A percentile compares a stretch with the other conserved stretches of the same genome.
phyloP scores from a whole-genome alignment of 495 filamentous ascomycete species.

The Aspergillus kassunensis region DNA sequence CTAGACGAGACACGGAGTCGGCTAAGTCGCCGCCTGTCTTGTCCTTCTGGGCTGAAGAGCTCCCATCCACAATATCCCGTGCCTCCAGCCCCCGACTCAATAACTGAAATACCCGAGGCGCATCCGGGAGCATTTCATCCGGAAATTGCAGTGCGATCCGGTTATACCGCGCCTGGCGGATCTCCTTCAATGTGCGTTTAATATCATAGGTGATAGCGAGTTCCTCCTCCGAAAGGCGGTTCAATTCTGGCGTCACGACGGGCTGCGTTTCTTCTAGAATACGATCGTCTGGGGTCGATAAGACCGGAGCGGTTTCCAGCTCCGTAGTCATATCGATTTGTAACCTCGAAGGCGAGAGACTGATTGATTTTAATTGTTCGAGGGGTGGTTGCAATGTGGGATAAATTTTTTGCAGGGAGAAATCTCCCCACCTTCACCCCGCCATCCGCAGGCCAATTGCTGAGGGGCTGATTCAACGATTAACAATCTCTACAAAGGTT shows the following conservation, averaged over 20 bases:
- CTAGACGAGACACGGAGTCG: slow-evolving; percentile 29
- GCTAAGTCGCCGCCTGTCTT: slow-evolving; percentile 13
- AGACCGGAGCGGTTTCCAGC: slow-evolving; percentile 60
- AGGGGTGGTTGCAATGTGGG: slow-evolving; percentile 1
- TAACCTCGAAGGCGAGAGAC: background rate
- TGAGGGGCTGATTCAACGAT: slow-evolving; percentile 5
- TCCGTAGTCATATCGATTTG: slow-evolving; percentile 26
- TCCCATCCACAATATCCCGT: slow-evolving; percentile 18
- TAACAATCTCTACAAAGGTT: background rate
- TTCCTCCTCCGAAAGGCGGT: slow-evolving; percentile 61
- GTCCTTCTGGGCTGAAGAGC: slow-evolving; percentile 7
- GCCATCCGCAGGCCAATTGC: slow-evolving; percentile 29
- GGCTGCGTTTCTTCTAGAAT: slow-evolving; percentile 57
- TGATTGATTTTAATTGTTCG: background rate
- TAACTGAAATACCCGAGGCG: slow-evolving; percentile 70
- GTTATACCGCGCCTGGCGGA: slow-evolving; percentile 63
- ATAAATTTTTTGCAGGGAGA: slow-evolving; percentile 24
- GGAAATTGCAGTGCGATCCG: slow-evolving; percentile 91
- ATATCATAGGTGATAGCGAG: slow-evolving; percentile 82
- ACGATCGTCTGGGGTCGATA: slow-evolving; percentile 84
- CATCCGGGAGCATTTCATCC: slow-evolving; percentile 84
- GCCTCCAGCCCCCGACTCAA: slow-evolving; percentile 58
- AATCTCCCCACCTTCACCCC: slow-evolving; percentile 36
- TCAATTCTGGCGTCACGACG: slow-evolving; percentile 26
- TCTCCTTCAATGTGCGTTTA: slow-evolving; percentile 70